A percentile compares a stretch with the other conserved stretches of the same genome.
These are phyloP conservation scores for Colletotrichum caudatum DNA, from an alignment of 2,329 filamentous ascomycete species.

Conservation along the genomic window DNA sequence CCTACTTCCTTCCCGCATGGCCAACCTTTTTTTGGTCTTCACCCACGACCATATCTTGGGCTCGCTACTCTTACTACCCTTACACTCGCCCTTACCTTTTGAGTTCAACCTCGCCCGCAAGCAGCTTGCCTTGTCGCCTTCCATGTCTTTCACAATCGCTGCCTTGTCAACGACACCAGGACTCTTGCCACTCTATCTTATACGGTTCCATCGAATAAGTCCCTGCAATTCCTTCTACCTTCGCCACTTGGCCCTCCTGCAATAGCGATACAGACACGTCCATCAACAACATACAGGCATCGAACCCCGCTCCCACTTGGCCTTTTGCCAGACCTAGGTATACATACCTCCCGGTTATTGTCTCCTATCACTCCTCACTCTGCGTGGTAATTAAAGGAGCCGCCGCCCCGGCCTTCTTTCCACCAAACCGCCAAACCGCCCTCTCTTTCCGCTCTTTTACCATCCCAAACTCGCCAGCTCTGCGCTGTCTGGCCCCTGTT, in stretches of 20 bases:
- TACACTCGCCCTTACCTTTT: neutral
- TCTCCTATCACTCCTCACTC: neutral
- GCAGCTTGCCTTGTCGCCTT: conserved; percentile 17
- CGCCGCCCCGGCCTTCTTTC: conserved; percentile 9
- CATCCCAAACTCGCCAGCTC: neutral
- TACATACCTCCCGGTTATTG: conserved; percentile 16
- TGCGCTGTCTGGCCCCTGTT: neutral
- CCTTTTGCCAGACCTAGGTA: neutral
- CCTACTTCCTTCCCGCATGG: conserved; percentile 8
- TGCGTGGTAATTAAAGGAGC: conserved; percentile 25
- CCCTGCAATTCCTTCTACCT: conserved; percentile 1
- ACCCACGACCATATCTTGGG: neutral
- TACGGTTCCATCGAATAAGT: neutral
- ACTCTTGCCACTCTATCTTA: neutral
- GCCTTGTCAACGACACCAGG: neutral
- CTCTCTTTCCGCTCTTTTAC: neutral
- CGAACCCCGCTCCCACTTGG: conserved; percentile 15
- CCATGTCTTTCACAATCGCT: conserved; percentile 19
- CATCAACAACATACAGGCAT: neutral
- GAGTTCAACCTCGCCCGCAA: conserved; percentile 4
- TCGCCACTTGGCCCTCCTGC: neutral
- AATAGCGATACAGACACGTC: neutral
- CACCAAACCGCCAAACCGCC: too few relatives aligned
- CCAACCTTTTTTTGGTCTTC: conserved; percentile 22
- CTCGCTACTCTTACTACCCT: conserved; percentile 2